Percentiles rank a stretch among this genome's conserved stretches.
phyloP scores from a whole-genome alignment of 1,284 basidiomycete genomes.

The Pseudozyma tsukubaensis region DNA sequence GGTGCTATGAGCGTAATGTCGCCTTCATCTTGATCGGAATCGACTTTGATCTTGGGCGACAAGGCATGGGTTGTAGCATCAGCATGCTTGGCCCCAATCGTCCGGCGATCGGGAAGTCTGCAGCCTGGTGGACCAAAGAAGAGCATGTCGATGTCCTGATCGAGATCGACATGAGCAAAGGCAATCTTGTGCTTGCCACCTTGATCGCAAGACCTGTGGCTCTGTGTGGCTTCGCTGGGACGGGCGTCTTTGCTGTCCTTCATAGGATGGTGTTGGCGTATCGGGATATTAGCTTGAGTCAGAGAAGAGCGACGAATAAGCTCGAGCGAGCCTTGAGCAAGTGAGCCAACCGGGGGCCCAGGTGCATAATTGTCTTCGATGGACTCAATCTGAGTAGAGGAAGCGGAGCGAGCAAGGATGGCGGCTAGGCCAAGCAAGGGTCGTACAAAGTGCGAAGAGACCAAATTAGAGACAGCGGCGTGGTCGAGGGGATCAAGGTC shows the following conservation, averaged over 20 bases:
- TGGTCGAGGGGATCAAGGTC: slow-evolving; percentile 39
- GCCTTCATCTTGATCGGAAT: slow-evolving; percentile 4
- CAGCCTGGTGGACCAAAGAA: slow-evolving; percentile 22
- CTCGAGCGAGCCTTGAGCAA: slow-evolving; percentile 11
- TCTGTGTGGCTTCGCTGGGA: not conserved
- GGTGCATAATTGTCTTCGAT: not conserved
- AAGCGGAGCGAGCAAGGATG: slow-evolving; percentile 6
- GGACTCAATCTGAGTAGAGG: slow-evolving; percentile 4
- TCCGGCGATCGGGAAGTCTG: not conserved
- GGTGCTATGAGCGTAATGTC: slow-evolving; percentile 21
- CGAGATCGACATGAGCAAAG: not conserved
- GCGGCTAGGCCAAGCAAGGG: slow-evolving; percentile 18
- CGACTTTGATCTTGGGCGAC: not conserved
- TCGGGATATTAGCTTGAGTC: not conserved
- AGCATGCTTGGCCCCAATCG: not conserved
- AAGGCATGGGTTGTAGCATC: not conserved
- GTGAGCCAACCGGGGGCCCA: not conserved
- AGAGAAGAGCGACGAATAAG: slow-evolving; percentile 26
- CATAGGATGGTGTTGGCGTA: not conserved
- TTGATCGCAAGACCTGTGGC: too few species aligned
- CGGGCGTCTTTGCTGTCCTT: not conserved
- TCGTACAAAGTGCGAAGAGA: slow-evolving; percentile 21
- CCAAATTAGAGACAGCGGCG: slow-evolving; percentile 16
- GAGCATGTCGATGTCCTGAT: slow-evolving; percentile 6
- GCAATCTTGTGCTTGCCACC: too few species aligned